phyloP scores from a whole-genome alignment of 2,329 filamentous ascomycete species.

The Ceratocystis harringtonii region DNA sequence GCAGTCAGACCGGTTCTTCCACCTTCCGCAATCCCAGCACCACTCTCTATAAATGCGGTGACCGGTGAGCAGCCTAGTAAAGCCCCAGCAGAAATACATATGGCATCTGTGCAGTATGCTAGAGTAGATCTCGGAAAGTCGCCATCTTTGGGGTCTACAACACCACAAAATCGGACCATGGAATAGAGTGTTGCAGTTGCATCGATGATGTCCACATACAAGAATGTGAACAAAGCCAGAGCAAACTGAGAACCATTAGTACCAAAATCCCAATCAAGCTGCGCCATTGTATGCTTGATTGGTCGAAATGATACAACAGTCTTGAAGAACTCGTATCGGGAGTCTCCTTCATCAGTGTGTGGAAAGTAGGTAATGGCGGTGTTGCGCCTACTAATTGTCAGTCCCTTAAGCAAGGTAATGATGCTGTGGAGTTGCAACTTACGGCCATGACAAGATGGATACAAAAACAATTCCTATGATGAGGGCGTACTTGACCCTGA shows the following conservation, averaged over 20 bases:
- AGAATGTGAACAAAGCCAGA: slow-evolving; percentile 56
- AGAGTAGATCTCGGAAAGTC: slow-evolving; percentile 77
- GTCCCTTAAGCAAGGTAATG: not conserved
- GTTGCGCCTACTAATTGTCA: slow-evolving; percentile 33
- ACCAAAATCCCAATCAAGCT: slow-evolving; percentile 50
- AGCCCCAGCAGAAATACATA: slow-evolving; percentile 63
- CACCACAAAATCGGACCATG: slow-evolving; percentile 71
- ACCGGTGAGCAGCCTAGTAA: slow-evolving; percentile 67
- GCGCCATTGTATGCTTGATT: slow-evolving; percentile 46
- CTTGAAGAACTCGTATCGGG: slow-evolving; percentile 56
- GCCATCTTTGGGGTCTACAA: slow-evolving; percentile 66
- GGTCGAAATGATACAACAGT: slow-evolving; percentile 58
- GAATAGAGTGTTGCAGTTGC: slow-evolving; percentile 76
- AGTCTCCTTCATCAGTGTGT: slow-evolving; percentile 46
- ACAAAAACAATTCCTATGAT: slow-evolving; percentile 58
- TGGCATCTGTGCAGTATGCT: slow-evolving; percentile 70
- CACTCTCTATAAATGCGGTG: slow-evolving; percentile 78
- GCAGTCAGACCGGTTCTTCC: slow-evolving; percentile 74
- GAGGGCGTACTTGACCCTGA: slow-evolving; percentile 59
- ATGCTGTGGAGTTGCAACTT: slow-evolving; percentile 23
- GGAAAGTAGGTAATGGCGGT: slow-evolving; percentile 63
- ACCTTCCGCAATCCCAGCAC: slow-evolving; percentile 77
- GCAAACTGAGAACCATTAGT: slow-evolving; percentile 46
- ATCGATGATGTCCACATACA: slow-evolving; percentile 83
- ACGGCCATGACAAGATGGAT: slow-evolving; percentile 62